Evolutionary conservation across 345 rosid species (phyloP), one percentile per base, ranked within the genome.

Genomic region (Salix exigua): DNA sequence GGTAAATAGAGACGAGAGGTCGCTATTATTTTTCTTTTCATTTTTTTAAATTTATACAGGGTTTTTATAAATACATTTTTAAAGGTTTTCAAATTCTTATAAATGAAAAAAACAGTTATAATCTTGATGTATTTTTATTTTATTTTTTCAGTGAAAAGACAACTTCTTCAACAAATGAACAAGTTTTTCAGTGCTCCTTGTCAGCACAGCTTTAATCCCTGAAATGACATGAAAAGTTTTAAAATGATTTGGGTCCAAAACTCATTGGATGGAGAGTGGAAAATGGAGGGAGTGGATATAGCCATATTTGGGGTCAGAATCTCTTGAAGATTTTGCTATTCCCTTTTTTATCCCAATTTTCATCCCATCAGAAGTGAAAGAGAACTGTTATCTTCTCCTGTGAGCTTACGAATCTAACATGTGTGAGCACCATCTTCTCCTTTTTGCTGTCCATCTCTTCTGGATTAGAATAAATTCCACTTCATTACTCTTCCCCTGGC

Each of bases 241-340:
- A 63, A 63, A 81, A 72, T 73, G 78, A 70, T 72, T 74, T 51
- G 82, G 77, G 58, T 62, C 58, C 67, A 42, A 53, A 68, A n/a
- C 71, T 79, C 64, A 30, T 60, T 70, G 79, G 71, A 61, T 58
- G 40, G 46, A 72, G 48, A 64, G 69, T 66, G 76, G 74, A 53
- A 42, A 63, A 23, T 60, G 71, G 61, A 71, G 21, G 7, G 5
- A 4, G 70, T 58, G 44, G 44, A 9, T 9, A 9, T 40, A 40
- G 13, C 44, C 44, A 40, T 55, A 6, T 64, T 30, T 78, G 72
- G 82, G 73, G 53, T 6, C 11, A 53, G 78, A 75, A 75, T 82
- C 80, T 68, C 69, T 68, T 13, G 62, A 78, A 78, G 82, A 82
- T 75, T 71, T 75, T 66, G 73, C 53, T 68, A 23, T 5, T 38